phyloP scores from a whole-genome alignment of 305 asterid genomes.

The Euphrasia arctica region DNA sequence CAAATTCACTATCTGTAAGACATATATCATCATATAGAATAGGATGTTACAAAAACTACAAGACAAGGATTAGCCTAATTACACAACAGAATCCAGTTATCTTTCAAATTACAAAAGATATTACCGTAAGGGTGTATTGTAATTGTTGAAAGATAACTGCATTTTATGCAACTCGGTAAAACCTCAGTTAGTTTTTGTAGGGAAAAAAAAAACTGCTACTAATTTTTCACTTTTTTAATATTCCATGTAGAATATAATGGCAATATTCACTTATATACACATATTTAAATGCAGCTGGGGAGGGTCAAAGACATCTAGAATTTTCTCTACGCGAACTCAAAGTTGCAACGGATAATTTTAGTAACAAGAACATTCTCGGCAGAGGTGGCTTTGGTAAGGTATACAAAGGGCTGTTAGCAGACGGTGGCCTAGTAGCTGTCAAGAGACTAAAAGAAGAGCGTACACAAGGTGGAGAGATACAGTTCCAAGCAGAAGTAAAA shows the following conservation, averaged over 20 bases:
- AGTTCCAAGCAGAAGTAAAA: constrained; percentile 86
- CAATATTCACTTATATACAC: not conserved
- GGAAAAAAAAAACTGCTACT: not conserved
- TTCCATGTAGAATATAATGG: not conserved
- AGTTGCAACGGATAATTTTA: constrained; percentile 69
- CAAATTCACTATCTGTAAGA: too few species aligned
- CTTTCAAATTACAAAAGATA: not conserved
- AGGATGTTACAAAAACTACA: not conserved
- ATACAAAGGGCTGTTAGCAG: constrained; percentile 77
- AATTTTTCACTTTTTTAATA: not conserved
- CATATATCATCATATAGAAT: not conserved
- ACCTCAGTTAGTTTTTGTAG: not conserved
- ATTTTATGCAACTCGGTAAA: not conserved
- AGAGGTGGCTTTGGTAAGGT: constrained; percentile 84
- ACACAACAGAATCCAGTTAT: not conserved
- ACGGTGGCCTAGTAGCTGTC: constrained; percentile 74
- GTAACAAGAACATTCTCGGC: constrained; percentile 57
- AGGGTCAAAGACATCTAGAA: constrained; percentile 81
- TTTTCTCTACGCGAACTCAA: constrained; percentile 73
- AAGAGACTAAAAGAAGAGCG: constrained; percentile 82
- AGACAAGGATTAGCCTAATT: not conserved
- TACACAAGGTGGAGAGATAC: constrained; percentile 69
- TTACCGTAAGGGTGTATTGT: too few species aligned
- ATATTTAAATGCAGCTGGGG: constrained; percentile 56
- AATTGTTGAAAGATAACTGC: not conserved